Percentiles rank a stretch among this genome's conserved stretches.
phyloP scores from a whole-genome alignment of 2,329 filamentous ascomycete genomes.

The Kalaharituber pfeilii region DNA sequence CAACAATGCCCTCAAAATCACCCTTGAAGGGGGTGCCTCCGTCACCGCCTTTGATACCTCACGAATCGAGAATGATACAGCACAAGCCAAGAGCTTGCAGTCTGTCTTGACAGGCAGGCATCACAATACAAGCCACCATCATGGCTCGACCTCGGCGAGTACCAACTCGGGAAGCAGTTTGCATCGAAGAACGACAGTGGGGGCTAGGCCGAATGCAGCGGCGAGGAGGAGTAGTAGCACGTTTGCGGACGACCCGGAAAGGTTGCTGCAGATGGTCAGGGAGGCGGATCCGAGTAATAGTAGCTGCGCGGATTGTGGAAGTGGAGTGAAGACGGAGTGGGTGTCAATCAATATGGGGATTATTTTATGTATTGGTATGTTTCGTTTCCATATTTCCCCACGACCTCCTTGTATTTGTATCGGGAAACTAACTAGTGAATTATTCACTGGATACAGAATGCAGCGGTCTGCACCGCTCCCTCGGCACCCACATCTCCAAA shows the following conservation, averaged over 20 bases:
- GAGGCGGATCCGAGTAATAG: slow-evolving; percentile 84
- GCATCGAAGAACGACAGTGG: slow-evolving; percentile 74
- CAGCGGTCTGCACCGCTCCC: slow-evolving; percentile 86
- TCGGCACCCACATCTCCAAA: slow-evolving; percentile 96
- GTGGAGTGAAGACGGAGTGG: slow-evolving; percentile 88
- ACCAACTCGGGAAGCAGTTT: slow-evolving; percentile 42
- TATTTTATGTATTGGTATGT: slow-evolving; percentile 48
- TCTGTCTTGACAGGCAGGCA: slow-evolving; percentile 88
- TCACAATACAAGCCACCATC: slow-evolving; percentile 29
- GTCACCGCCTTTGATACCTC: slow-evolving; percentile 31
- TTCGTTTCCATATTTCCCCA: background rate
- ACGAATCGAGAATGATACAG: slow-evolving; percentile 31
- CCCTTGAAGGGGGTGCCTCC: slow-evolving; percentile 62
- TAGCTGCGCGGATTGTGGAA: slow-evolving; percentile 88
- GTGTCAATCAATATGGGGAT: slow-evolving; percentile 96
- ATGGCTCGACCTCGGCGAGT: slow-evolving; percentile 12
- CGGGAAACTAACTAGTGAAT: slow-evolving; percentile 4
- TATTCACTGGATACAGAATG: slow-evolving; percentile 66
- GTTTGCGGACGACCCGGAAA: slow-evolving; percentile 69
- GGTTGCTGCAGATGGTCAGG: slow-evolving; percentile 68
- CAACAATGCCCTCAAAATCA: slow-evolving; percentile 92
- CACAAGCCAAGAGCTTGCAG: slow-evolving; percentile 64
- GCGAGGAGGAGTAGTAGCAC: slow-evolving; percentile 43
- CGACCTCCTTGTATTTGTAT: background rate
- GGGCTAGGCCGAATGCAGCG: slow-evolving; percentile 54